phyloP scores from a whole-genome alignment of 2,329 filamentous ascomycete species.

The Diplodia intermedia region DNA sequence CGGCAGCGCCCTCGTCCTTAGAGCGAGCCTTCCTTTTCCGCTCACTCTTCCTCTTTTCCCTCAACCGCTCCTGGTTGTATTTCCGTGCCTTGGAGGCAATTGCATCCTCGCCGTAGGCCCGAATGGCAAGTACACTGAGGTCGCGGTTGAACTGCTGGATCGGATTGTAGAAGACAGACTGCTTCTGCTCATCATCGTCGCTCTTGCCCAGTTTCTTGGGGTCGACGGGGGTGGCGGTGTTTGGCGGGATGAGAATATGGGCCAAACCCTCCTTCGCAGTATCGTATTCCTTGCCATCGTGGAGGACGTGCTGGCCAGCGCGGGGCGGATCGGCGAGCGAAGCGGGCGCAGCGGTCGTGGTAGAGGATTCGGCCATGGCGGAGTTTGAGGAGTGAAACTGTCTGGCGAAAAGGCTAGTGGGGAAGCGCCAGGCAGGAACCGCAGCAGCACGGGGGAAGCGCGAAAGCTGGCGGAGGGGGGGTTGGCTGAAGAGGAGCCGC shows the following conservation, averaged over 20 bases:
- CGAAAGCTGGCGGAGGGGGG: background rate
- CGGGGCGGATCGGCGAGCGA: conserved; percentile 42
- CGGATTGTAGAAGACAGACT: conserved; percentile 95
- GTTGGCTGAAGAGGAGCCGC: background rate
- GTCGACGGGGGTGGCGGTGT: conserved; percentile 55
- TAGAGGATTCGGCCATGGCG: conserved; percentile 14
- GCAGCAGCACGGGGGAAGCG: conserved; percentile 10
- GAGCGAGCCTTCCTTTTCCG: conserved; percentile 25
- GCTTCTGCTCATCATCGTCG: conserved; percentile 62
- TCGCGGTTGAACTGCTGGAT: conserved; percentile 99
- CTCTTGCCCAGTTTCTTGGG: conserved; percentile 50
- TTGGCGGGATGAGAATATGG: conserved; percentile 69
- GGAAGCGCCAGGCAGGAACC: background rate
- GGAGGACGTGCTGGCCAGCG: conserved; percentile 45
- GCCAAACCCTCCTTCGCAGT: conserved; percentile 72
- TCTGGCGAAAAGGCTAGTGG: background rate
- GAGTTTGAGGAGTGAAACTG: background rate
- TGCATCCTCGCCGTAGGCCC: conserved; percentile 78
- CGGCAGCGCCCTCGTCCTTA: conserved; percentile 3
- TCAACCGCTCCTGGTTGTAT: conserved; percentile 36
- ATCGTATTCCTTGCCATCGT: conserved; percentile 62
- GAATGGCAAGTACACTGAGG: conserved; percentile 89
- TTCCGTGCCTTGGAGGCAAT: conserved; percentile 56
- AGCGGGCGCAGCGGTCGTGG: conserved; percentile 2
- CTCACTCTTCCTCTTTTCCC: conserved; percentile 49